These are phyloP conservation scores for Fraxinus angustifolia DNA, from an alignment of 305 asterid species.

Conservation along the genomic window DNA sequence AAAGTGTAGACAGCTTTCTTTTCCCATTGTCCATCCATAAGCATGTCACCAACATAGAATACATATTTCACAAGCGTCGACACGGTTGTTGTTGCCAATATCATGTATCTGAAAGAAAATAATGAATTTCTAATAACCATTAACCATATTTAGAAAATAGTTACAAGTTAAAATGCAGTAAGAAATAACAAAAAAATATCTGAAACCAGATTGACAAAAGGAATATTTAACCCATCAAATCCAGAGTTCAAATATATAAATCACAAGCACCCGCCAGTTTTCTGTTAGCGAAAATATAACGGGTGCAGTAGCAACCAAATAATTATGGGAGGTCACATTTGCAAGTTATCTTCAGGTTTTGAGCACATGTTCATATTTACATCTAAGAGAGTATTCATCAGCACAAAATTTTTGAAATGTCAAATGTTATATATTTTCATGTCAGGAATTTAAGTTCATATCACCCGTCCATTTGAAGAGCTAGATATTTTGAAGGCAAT, in stretches of 20 bases:
- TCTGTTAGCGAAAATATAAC: background rate
- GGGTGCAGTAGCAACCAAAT: background rate
- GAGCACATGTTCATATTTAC: background rate
- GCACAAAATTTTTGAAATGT: background rate
- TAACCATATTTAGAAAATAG: background rate
- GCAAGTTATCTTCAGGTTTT: background rate
- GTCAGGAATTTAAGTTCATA: background rate
- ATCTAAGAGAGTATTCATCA: background rate
- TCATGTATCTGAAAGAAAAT: slow-evolving; percentile 60
- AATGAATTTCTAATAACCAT: slow-evolving; percentile 9
- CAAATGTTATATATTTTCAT: background rate
- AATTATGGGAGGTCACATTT: background rate
- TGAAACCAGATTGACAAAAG: background rate
- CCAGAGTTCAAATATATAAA: background rate
- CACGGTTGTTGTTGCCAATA: slow-evolving; percentile 77
- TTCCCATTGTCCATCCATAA: slow-evolving; percentile 99
- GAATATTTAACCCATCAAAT: background rate
- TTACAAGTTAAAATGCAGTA: background rate
- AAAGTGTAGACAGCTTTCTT: slow-evolving; percentile 87
- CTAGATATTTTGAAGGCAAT: background rate
- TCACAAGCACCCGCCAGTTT: background rate
- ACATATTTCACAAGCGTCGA: slow-evolving; percentile 76
- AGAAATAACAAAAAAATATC: background rate
- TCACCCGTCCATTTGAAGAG: background rate
- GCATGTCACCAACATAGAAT: slow-evolving; percentile 83